Base-by-base conservation (phyloP, 73 alveolate genomes). In the Effrenium voratum region DNA sequence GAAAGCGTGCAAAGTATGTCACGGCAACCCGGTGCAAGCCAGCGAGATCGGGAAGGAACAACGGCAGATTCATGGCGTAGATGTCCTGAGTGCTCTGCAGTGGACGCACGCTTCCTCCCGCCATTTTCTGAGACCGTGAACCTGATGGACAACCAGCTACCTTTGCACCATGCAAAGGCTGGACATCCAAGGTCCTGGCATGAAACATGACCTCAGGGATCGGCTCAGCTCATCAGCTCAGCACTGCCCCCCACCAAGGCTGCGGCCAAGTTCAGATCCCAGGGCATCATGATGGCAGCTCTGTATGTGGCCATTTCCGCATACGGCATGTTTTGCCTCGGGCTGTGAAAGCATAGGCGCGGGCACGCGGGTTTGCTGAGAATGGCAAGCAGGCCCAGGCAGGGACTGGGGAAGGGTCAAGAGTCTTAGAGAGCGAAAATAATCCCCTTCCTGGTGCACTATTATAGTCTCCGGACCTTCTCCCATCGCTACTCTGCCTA, bases 271-370 rank as follows among this genome's bases (percentile, higher is more conserved):
- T 87, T 87, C 85, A 87, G 45, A 68, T 87, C 95, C 95, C 95
- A 87, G 50, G 95, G 95, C 95, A 60, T 87, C 95, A 87, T 87
- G 66, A 87, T 85, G 36, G 95, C 95, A 12, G 95, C 95, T 38
- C 84, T 46, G 85, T 60, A 87, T 36, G 66, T 26, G 38, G 95
- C 95, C 95, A 87, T 87, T 28, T 60, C 95, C 5, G 83, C 85
- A 28, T 63, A 87, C 22, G 95, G 72, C 95, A 87, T 87, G 50
- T 87, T 26, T 22, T 30, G 28, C 77, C 77, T 66, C 41, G 36
- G 77, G 15, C 19, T n/a, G n/a, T n/a, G n/a, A n/a, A n/a, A n/a
- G n/a, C n/a, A n/a, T n/a, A n/a, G n/a, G n/a, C n/a, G n/a, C n/a
- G n/a, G n/a, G n/a, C n/a, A n/a, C n/a, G n/a, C n/a, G n/a, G n/a